A percentile compares a stretch with the other conserved stretches of the same genome.
Conservation (phyloP, 2,329 filamentous ascomycete species). For the Orbilia ellipsospora region DNA sequence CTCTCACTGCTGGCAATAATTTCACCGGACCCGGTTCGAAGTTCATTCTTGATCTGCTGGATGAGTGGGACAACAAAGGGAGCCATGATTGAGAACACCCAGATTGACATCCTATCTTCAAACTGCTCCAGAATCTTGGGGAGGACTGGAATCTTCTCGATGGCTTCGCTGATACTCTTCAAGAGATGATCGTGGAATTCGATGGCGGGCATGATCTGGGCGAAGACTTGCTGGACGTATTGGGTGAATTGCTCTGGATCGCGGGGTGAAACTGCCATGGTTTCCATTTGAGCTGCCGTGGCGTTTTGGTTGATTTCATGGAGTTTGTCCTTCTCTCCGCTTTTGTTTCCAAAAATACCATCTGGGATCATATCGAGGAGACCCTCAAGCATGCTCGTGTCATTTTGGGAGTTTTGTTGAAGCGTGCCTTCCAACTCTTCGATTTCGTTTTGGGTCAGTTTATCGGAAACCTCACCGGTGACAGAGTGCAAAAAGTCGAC, state of each 20-base stretch:
- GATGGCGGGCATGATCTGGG: constrained; percentile 87
- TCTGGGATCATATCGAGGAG: constrained; percentile 84
- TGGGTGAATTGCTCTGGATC: constrained; percentile 84
- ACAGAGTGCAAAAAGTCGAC: constrained; percentile 95
- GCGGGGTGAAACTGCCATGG: constrained; percentile 77
- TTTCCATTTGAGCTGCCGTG: constrained; percentile 78
- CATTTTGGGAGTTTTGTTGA: constrained; percentile 65
- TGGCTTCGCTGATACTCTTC: constrained; percentile 78
- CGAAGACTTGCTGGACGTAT: constrained; percentile 78
- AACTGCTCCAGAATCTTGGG: constrained; percentile 87
- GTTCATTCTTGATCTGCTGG: constrained; percentile 84
- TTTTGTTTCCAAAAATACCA: constrained; percentile 79
- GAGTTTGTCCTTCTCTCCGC: constrained; percentile 76
- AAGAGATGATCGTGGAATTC: constrained; percentile 91
- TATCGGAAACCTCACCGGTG: constrained; percentile 82
- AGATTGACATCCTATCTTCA: constrained; percentile 86
- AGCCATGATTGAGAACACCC: constrained; percentile 90
- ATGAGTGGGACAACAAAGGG: constrained; percentile 89
- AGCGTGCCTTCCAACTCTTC: constrained; percentile 88
- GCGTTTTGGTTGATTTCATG: constrained; percentile 70
- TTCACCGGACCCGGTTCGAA: constrained; percentile 84
- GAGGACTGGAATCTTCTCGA: constrained; percentile 86
- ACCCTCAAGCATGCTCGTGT: constrained; percentile 74
- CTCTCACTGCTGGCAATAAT: constrained; percentile 82
- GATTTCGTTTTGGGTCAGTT: constrained; percentile 89